Conservation (phyloP, 2,329 filamentous ascomycete genomes). For the Atkinsonella hypoxylon region DNA sequence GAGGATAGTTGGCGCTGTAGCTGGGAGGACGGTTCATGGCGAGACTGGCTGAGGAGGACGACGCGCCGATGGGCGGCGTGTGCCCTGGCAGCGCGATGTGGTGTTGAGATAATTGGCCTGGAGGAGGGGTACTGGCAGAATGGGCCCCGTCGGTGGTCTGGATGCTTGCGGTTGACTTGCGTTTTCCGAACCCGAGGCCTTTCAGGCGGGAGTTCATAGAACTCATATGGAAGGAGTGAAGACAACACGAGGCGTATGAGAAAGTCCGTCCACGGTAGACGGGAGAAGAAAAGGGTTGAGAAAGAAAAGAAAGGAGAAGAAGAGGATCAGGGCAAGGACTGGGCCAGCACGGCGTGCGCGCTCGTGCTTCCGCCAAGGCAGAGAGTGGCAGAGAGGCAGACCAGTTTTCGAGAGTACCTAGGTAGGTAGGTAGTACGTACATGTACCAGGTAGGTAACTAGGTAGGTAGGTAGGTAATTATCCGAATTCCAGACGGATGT, state of each 20-base stretch:
- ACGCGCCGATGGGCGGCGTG: slow-evolving; percentile 24
- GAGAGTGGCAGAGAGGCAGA: too few species aligned
- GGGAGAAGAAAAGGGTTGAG: slow-evolving; percentile 8
- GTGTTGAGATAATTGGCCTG: slow-evolving; percentile 35
- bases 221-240: slow-evolving; percentile 44
- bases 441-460: too few species aligned
- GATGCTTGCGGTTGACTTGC: slow-evolving; percentile 56
- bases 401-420: too few species aligned
- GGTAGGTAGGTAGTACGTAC: too few species aligned
- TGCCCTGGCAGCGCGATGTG: slow-evolving; percentile 24
- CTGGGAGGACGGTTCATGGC: slow-evolving; percentile 57
- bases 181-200: slow-evolving; percentile 71
- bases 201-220: slow-evolving; percentile 72
- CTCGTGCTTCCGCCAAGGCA: too few species aligned
- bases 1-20: slow-evolving; percentile 46
- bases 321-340: slow-evolving; percentile 1
- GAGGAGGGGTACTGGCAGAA: slow-evolving; percentile 23
- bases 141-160: slow-evolving; percentile 33
- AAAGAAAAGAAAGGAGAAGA: not conserved
- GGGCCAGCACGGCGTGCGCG: not conserved
- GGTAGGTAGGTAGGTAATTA: too few species aligned
- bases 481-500: too few species aligned
- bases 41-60: slow-evolving; percentile 34
- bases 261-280: slow-evolving; percentile 5
- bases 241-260: slow-evolving; percentile 3